These are phyloP conservation scores for Syzygium oleosum DNA, from an alignment of 345 rosid genomes.

Conservation along the genomic window DNA sequence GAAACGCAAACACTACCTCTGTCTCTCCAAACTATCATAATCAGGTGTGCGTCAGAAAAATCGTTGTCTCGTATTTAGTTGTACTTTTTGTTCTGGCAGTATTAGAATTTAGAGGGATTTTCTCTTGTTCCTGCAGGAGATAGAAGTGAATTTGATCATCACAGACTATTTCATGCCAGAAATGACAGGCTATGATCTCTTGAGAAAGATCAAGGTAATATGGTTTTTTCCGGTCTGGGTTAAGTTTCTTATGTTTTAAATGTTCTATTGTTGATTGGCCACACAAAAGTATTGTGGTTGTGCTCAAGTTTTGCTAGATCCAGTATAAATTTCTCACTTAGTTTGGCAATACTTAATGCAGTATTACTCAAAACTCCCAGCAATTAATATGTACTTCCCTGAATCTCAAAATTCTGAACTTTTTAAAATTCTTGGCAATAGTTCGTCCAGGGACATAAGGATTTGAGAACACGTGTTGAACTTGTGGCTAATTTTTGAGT, in stretches of 20 bases:
- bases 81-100: neutral
- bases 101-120: neutral
- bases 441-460: neutral
- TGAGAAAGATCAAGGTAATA: constrained; percentile 68
- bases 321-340: neutral
- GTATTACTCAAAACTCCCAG: neutral
- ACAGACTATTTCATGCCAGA: constrained; percentile 99
- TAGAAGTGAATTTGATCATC: constrained; percentile 65
- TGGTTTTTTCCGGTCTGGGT: neutral
- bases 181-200: constrained; percentile 93
- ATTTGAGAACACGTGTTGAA: neutral
- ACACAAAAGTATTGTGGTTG: neutral
- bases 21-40: constrained; percentile 21
- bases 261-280: neutral
- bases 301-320: neutral
- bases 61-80: neutral
- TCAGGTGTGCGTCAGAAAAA: neutral
- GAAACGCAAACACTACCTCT: constrained; percentile 18
- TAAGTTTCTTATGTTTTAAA: neutral
- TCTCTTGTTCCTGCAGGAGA: constrained; percentile 7
- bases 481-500: neutral
- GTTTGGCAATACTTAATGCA: neutral
- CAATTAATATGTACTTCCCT: neutral
- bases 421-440: neutral
- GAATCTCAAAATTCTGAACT: neutral